These are phyloP conservation scores for Acer saccharum DNA, from an alignment of 345 rosid genomes.

Conservation along the genomic window DNA sequence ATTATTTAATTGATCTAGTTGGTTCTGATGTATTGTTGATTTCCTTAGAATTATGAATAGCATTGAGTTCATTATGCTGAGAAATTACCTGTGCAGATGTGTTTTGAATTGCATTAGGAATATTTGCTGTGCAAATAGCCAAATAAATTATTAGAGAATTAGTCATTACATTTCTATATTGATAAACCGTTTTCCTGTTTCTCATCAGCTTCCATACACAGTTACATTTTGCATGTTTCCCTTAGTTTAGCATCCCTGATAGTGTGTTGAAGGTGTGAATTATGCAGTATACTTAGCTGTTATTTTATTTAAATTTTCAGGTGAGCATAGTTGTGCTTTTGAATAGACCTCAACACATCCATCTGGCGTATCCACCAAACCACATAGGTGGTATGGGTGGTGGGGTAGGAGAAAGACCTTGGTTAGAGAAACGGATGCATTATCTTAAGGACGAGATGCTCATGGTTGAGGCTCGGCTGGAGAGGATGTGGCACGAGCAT, in stretches of 20 bases:
- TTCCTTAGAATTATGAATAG: not conserved
- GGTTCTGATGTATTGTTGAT: not conserved
- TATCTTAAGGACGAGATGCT: conserved; percentile 76
- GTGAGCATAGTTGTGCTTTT: conserved; percentile 73
- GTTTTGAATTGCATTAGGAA: too few relatives aligned
- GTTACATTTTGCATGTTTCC: not conserved
- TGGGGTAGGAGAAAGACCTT: conserved; percentile 36
- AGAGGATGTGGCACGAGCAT: conserved; percentile 70
- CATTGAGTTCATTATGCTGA: too few relatives aligned
- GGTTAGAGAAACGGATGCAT: conserved; percentile 78
- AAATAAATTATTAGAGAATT: too few relatives aligned
- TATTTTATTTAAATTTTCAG: conserved; percentile 36
- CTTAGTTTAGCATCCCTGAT: not conserved
- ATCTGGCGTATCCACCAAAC: conserved; percentile 38
- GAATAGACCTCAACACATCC: conserved; percentile 58
- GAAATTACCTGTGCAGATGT: too few relatives aligned
- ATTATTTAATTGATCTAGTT: not conserved
- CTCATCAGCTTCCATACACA: not conserved
- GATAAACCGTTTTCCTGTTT: not conserved
- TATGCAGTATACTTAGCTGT: not conserved
- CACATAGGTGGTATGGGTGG: conserved; percentile 33
- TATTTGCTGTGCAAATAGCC: too few relatives aligned
- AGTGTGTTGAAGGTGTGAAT: not conserved
- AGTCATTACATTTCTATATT: not conserved
- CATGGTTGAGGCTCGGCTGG: conserved; percentile 71